These are phyloP conservation scores for Alternaria incomplexa DNA, from an alignment of 2,329 filamentous ascomycete species.

Conservation along the genomic window DNA sequence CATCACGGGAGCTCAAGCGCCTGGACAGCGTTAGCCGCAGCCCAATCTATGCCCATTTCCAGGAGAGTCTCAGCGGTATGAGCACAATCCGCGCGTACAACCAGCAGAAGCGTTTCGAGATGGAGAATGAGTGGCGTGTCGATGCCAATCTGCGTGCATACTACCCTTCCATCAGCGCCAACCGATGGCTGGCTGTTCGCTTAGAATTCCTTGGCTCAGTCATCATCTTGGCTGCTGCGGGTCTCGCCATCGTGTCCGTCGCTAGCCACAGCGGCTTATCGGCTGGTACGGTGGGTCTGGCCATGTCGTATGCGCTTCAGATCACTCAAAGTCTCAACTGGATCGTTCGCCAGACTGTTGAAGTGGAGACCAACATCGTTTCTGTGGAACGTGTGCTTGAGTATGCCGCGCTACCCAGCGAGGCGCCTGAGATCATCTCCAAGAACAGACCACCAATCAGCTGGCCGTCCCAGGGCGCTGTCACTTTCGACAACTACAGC, in stretches of 20 bases:
- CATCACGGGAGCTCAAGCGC: conserved; percentile 94
- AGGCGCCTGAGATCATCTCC: conserved; percentile 92
- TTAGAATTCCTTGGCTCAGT: conserved; percentile 94
- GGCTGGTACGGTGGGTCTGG: conserved; percentile 82
- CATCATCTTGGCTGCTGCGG: conserved; percentile 87
- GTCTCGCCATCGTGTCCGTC: conserved; percentile 82
- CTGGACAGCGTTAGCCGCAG: conserved; percentile 94
- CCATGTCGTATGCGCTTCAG: conserved; percentile 96
- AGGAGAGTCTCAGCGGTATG: conserved; percentile 92
- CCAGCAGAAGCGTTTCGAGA: conserved; percentile 83
- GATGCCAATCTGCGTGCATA: conserved; percentile 94
- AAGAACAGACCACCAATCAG: conserved; percentile 84
- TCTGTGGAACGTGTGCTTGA: conserved; percentile 97
- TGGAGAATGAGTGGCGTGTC: conserved; percentile 97
- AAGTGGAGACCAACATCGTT: conserved; percentile 99
- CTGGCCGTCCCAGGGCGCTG: conserved; percentile 88
- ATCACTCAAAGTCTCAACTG: conserved; percentile 98
- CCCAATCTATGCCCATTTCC: conserved; percentile 97
- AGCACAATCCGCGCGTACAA: conserved; percentile 94
- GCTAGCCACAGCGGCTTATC: conserved; percentile 68
- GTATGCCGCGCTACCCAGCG: conserved; percentile 87
- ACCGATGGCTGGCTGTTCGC: conserved; percentile 89
- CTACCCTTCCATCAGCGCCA: conserved; percentile 91
- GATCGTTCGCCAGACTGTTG: conserved; percentile 98
- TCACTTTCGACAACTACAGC: conserved; percentile 93